These are phyloP conservation scores for Podila epicladia DNA, from an alignment of 192 early-diverging fungal genomes.

Conservation along the genomic window DNA sequence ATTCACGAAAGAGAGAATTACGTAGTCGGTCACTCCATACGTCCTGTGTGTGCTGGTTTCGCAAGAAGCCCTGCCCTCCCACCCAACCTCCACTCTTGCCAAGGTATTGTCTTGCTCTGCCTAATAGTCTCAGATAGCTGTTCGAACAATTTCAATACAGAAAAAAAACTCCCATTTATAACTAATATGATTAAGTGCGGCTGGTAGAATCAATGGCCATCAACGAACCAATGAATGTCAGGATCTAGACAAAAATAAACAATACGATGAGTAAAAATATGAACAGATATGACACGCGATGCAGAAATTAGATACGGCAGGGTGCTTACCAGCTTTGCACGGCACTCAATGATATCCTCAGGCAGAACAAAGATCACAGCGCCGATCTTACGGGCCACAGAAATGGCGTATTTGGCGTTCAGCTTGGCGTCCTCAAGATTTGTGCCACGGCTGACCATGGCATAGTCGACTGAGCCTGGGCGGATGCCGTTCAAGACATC, in stretches of 20 bases:
- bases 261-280: background rate
- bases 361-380: constrained; percentile 98
- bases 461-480: constrained; percentile 91
- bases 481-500: constrained; percentile 95
- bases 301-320: background rate
- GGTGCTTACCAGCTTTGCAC: constrained; percentile 88
- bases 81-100: too few species aligned
- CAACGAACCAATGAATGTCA: background rate
- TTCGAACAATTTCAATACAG: background rate
- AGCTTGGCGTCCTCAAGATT: constrained; percentile 86
- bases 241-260: background rate
- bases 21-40: too few species aligned
- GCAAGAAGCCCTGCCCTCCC: too few species aligned
- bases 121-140: too few species aligned
- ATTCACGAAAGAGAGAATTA: too few species aligned
- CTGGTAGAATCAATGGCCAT: background rate
- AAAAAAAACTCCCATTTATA: background rate
- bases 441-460: constrained; percentile 77
- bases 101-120: too few species aligned
- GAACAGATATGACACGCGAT: background rate
- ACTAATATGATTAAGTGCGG: background rate
- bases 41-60: too few species aligned
- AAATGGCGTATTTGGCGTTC: constrained; percentile 97
- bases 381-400: constrained; percentile 98
- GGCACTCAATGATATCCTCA: constrained; percentile 98